These are phyloP conservation scores for Piper betle DNA, from an alignment of 164 flowering plant species.

Conservation along the genomic window DNA sequence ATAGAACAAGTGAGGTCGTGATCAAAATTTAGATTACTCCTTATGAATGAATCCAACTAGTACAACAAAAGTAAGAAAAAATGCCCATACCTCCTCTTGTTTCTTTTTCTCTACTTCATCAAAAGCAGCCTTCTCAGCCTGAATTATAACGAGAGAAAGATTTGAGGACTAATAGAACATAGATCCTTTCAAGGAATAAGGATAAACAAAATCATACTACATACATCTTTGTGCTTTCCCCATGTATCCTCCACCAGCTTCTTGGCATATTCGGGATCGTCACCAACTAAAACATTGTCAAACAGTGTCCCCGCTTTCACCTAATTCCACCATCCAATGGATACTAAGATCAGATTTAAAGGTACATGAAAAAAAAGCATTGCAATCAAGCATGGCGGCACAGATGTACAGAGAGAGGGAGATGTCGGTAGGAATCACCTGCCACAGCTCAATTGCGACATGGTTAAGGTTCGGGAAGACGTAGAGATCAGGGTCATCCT, in stretches of 20 bases:
- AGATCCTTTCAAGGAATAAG: background rate
- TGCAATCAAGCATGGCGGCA: background rate
- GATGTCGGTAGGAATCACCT: conserved; percentile 15
- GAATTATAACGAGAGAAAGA: conserved; percentile 1
- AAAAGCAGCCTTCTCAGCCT: conserved; percentile 52
- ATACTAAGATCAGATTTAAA: too few relatives aligned
- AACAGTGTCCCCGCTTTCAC: conserved; percentile 56
- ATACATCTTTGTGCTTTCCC: conserved; percentile 32
- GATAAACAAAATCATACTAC: background rate
- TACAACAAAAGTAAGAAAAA: too few relatives aligned
- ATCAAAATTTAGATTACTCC: background rate
- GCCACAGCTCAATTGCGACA: conserved; percentile 53
- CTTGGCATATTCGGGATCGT: conserved; percentile 75
- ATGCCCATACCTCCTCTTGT: conserved; percentile 32
- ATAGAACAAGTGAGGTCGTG: background rate
- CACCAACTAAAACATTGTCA: conserved; percentile 64
- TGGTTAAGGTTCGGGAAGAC: conserved; percentile 36
- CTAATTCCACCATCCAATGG: background rate
- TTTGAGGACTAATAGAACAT: background rate
- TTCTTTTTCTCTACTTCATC: conserved; percentile 53
- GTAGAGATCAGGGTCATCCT: conserved; percentile 53
- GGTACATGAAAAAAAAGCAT: too few relatives aligned
- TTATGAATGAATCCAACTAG: too few relatives aligned
- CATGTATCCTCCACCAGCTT: conserved; percentile 46
- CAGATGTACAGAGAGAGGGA: background rate